phyloP scores from a whole-genome alignment of 495 filamentous ascomycete genomes.

The Neurospora sp. region DNA sequence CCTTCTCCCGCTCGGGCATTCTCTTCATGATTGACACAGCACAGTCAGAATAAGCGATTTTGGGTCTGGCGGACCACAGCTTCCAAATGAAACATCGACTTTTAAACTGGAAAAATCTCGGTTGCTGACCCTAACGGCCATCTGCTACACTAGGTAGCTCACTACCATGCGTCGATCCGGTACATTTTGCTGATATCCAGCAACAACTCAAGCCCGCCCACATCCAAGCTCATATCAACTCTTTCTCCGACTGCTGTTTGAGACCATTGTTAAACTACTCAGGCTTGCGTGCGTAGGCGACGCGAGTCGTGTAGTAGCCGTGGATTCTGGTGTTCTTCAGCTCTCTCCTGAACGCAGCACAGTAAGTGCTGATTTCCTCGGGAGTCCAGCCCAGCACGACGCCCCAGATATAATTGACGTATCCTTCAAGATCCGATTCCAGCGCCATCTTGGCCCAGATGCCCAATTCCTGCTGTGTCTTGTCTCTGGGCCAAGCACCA shows the following conservation, averaged over 20 bases:
- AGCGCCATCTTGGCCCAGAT: slow-evolving; percentile 6
- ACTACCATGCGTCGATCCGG: not conserved
- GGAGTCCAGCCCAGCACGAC: slow-evolving; percentile 9
- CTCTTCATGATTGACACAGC: not conserved
- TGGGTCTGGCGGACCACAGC: not conserved
- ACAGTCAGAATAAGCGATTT: not conserved
- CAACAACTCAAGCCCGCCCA: not conserved
- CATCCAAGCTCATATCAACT: not conserved
- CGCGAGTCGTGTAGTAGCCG: not conserved
- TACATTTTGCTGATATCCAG: not conserved
- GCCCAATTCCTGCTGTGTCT: slow-evolving; percentile 38
- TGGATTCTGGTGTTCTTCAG: not conserved
- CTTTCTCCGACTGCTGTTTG: not conserved
- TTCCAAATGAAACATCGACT: not conserved
- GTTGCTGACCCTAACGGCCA: not conserved
- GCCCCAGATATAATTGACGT: slow-evolving; percentile 3
- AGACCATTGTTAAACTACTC: not conserved
- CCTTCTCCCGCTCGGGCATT: not conserved
- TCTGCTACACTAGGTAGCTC: too few species aligned
- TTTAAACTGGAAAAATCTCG: too few species aligned
- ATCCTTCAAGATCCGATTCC: slow-evolving; percentile 7
- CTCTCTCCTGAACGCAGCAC: not conserved
- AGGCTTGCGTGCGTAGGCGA: slow-evolving; percentile 18
- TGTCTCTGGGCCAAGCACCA: slow-evolving; percentile 37
- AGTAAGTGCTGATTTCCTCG: slow-evolving; percentile 4